Conservation (phyloP, 148 eudicot genomes). For the Suaeda aralocaspica region DNA sequence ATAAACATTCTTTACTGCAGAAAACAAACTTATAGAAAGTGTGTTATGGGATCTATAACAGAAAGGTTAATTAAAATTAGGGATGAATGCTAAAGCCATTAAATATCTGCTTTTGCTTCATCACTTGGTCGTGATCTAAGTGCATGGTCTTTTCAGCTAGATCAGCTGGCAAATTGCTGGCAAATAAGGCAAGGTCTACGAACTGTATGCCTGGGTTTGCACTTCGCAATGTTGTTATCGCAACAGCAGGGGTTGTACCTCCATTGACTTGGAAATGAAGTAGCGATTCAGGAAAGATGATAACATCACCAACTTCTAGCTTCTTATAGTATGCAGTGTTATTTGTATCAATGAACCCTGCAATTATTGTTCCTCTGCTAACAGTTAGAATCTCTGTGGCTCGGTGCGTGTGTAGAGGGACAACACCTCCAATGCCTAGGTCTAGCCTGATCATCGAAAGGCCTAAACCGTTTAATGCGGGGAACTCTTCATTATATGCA, state of each 20-base stretch:
- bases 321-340: neutral
- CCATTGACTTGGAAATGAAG: neutral
- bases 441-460: neutral
- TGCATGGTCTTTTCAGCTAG: neutral
- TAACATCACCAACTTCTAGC: neutral
- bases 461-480: neutral
- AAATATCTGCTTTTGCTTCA: neutral
- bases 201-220: neutral
- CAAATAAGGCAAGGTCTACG: neutral
- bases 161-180: neutral
- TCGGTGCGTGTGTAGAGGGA: neutral
- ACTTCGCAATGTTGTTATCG: neutral
- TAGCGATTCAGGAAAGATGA: neutral
- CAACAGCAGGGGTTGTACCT: neutral
- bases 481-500: neutral
- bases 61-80: neutral
- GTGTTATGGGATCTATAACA: too few relatives aligned
- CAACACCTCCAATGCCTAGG: neutral
- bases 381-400: neutral
- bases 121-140: neutral
- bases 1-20: too few relatives aligned
- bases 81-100: neutral
- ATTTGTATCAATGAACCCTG: neutral
- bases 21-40: too few relatives aligned
- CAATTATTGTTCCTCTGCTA: neutral